Evolutionary conservation across 2,329 filamentous ascomycete genomes (phyloP), one percentile per base, ranked within the genome.

Genomic region (Chaetomium strumarium): DNA sequence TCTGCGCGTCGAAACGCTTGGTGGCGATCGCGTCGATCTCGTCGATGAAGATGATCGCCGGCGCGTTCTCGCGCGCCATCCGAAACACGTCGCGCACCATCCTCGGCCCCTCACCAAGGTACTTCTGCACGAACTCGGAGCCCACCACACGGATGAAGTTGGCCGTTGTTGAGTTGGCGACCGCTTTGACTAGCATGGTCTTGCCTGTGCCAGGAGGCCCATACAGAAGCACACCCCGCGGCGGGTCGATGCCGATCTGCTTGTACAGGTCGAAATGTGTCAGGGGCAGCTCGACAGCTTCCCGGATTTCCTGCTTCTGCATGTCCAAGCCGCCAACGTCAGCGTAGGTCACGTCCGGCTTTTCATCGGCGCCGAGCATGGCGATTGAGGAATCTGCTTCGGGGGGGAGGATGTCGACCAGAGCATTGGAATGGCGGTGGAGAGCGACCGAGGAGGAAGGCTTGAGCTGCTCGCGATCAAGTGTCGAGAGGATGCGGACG

Each of bases 31-130:
- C 93, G 68, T 99, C 93, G 63, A 99, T 96, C 71, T 99, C 93
- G 68, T 99, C 93, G 68, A 99, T 99, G 79, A 99, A 99, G 73
- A 99, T 99, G 70, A 99, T 99, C 54, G 91, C 88, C 0, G 93
- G 93, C 0, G 90, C 92, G 76, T 99, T 99, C 76, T 99, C 93
- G 58, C 93, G 86, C 36, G 93, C 93, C 93, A 99, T 99, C 58
- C 93, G 83, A 81, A 99, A 99, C 38, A 99, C 93, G 69, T 99
- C 93, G 66, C 93, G 89, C 49, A 99, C 93, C 93, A 99, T 99
- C 62, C 93, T 89, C 49, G 93, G 93, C 47, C 93, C 93, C 70
- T 99, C 93, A 69, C 93, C 93, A 2, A 99, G 80, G 66, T 99
- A 99, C 74, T 99, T 99, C 69, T 99, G 93, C 49, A 99, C 93